These are phyloP conservation scores for Plasmopara muralis DNA, from an alignment of 352 stramenopile genomes.

Conservation along the genomic window DNA sequence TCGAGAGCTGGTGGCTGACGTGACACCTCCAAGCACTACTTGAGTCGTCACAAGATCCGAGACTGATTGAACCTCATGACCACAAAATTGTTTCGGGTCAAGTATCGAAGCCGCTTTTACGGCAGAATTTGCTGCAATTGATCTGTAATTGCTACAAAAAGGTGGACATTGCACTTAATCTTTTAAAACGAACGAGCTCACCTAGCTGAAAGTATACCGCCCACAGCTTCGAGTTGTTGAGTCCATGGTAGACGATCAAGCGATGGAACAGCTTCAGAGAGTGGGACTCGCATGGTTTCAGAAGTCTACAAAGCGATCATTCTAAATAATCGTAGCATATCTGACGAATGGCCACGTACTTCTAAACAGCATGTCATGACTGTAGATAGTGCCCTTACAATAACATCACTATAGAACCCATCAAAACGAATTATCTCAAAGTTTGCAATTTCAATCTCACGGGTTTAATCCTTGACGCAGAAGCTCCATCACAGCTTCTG, in stretches of 20 bases:
- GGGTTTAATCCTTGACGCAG: constrained; percentile 8
- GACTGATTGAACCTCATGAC: constrained; percentile 1
- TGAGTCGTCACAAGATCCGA: constrained; percentile 14
- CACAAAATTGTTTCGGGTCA: constrained; percentile 13
- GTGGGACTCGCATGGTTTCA: constrained; percentile 15
- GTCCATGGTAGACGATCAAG: constrained; percentile 8
- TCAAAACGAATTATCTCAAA: background rate
- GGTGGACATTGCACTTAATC: too few relatives aligned
- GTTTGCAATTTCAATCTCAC: constrained; percentile 5
- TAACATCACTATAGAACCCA: constrained; percentile 7
- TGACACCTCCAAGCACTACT: constrained; percentile 19
- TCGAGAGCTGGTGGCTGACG: constrained; percentile 8
- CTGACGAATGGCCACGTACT: background rate
- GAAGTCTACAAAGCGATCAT: constrained; percentile 10
- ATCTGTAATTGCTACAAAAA: too few relatives aligned
- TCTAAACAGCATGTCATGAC: constrained; percentile 10
- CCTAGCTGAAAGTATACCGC: constrained; percentile 6
- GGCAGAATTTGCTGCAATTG: constrained; percentile 10
- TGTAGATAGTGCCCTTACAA: constrained; percentile 13
- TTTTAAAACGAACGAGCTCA: constrained; percentile 1
- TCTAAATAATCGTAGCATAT: background rate
- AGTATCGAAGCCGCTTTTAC: constrained; percentile 8
- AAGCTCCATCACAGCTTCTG: constrained; percentile 12
- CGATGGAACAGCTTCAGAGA: constrained; percentile 11
- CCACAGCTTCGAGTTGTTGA: constrained; percentile 11